Evolutionary conservation across 164 flowering plant genomes (phyloP), one percentile per base, ranked within the genome.

Genomic region (Pachysandra terminalis): DNA sequence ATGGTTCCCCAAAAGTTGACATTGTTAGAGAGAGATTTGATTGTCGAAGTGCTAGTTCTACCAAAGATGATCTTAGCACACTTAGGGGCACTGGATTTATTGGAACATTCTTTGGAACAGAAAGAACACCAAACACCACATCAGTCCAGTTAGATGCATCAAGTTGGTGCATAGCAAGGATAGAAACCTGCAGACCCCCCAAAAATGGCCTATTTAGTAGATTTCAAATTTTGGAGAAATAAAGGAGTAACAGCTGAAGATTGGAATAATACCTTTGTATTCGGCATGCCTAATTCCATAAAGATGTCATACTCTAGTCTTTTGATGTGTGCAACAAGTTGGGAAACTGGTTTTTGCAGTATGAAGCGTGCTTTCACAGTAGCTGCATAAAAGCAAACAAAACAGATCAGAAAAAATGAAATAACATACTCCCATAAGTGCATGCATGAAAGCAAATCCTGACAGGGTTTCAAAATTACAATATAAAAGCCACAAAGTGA

Each of bases 121-220:
- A 73, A 79, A 89, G 84, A 71, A 86, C 73, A 68, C 91, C 95
- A 79, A 91, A 86, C 63, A 83, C 85, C 75, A 91, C 91, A 70
- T 77, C 59, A 5, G 87, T 91, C 75, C 66, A 77, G 77, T 90
- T 86, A 67, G 86, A 66, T 23, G 71, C 73, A 67, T 57, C 69
- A 10, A 64, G 37, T 68, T 75, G 72, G 68, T 83, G 83, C 87
- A 89, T 80, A 45, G 97, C 87, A 66, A 89, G 68, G 56, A 89
- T 77, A 63, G 82, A 81, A 68, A 91, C 87, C 97, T 91, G 86
- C 66, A 37, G 19, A 40, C 16, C n/a, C n/a, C n/a, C n/a, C n/a
- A n/a, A n/a, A n/a, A n/a, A n/a, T n/a, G n/a, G n/a, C n/a, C n/a
- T n/a, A n/a, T n/a, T n/a, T n/a, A n/a, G n/a, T n/a, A n/a, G n/a